Conservation (phyloP, 2,329 filamentous ascomycete genomes). For the Paecilomyces sp. region DNA sequence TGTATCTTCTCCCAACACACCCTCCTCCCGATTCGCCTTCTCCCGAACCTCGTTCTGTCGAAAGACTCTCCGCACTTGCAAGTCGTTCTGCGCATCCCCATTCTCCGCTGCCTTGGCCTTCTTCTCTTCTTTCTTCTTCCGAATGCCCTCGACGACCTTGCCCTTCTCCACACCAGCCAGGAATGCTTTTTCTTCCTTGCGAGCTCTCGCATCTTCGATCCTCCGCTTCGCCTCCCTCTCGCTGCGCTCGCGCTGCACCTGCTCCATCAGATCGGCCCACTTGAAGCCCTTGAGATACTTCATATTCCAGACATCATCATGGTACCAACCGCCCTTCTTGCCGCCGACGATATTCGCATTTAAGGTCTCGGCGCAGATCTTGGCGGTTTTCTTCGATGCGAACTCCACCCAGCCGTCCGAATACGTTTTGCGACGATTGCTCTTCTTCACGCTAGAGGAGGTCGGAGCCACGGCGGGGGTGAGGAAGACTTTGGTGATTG, state of each 20-base stretch:
- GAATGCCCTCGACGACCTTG: slow-evolving; percentile 36
- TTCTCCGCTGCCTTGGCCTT: slow-evolving; percentile 19
- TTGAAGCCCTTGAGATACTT: slow-evolving; percentile 37
- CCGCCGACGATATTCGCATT: slow-evolving; percentile 39
- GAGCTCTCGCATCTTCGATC: slow-evolving; percentile 35
- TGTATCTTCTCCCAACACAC: slow-evolving; percentile 28
- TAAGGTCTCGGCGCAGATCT: slow-evolving; percentile 38
- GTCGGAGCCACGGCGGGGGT: slow-evolving; percentile 26
- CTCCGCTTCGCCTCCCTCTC: slow-evolving; percentile 34
- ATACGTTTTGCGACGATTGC: slow-evolving; percentile 37
- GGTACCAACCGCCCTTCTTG: slow-evolving; percentile 38
- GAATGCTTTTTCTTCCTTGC: slow-evolving; percentile 38
- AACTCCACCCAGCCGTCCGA: slow-evolving; percentile 43
- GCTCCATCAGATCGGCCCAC: slow-evolving; percentile 40
- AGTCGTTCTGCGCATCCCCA: slow-evolving; percentile 8
- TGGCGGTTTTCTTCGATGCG: slow-evolving; percentile 37
- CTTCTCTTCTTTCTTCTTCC: slow-evolving; percentile 37
- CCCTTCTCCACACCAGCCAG: slow-evolving; percentile 34
- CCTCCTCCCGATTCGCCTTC: slow-evolving; percentile 17
- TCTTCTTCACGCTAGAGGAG: slow-evolving; percentile 15
- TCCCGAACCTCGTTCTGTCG: slow-evolving; percentile 34
- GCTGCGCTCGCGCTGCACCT: slow-evolving; percentile 34
- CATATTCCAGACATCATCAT: slow-evolving; percentile 42
- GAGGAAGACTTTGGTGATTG: slow-evolving; percentile 38
- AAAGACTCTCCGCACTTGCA: slow-evolving; percentile 29